Conservation (phyloP, 805 yeast genomes). For the Wickerhamomyces chaumierensis region DNA sequence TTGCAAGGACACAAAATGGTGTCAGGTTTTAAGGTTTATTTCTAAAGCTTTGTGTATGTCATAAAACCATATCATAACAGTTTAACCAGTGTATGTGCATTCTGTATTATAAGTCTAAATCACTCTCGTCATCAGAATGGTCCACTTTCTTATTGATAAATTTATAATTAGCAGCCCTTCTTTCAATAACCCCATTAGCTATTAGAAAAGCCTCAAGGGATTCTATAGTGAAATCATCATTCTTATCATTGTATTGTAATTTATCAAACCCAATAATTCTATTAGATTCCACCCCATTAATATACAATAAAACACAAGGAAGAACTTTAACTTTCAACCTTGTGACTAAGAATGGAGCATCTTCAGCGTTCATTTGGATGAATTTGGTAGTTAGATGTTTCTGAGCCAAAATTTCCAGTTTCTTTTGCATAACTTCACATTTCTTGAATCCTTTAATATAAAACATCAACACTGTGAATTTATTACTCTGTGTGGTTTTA, state of each 20-base stretch:
- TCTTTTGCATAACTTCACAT: conserved; percentile 48
- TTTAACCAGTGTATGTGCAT: no score
- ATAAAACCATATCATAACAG: no score
- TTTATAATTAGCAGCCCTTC: conserved; percentile 23
- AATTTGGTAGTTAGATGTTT: conserved; percentile 47
- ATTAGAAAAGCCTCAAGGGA: conserved; percentile 35
- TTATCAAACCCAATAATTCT: conserved; percentile 63
- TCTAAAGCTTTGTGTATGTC: no score
- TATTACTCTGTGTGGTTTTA: conserved; percentile 32
- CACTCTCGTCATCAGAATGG: conserved; percentile 17
- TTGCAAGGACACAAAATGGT: no score
- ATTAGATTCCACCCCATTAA: conserved; percentile 44
- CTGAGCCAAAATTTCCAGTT: conserved; percentile 34
- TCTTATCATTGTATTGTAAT: conserved; percentile 32
- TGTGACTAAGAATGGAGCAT: conserved; percentile 63
- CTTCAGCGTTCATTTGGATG: conserved; percentile 43
- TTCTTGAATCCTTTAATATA: conserved; percentile 48
- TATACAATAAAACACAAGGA: conserved; percentile 59
- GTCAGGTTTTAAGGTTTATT: no score
- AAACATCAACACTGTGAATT: conserved; percentile 46
- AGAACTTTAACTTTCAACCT: conserved; percentile 53
- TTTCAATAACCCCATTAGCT: conserved; percentile 20
- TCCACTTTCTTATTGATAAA: conserved; percentile 6
- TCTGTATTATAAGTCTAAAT: conserved; percentile 22
- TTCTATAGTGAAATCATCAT: conserved; percentile 34